A percentile compares a stretch with the other conserved stretches of the same genome.
Conservation (phyloP, 257 asterid genomes). For the Avicennia marina region DNA sequence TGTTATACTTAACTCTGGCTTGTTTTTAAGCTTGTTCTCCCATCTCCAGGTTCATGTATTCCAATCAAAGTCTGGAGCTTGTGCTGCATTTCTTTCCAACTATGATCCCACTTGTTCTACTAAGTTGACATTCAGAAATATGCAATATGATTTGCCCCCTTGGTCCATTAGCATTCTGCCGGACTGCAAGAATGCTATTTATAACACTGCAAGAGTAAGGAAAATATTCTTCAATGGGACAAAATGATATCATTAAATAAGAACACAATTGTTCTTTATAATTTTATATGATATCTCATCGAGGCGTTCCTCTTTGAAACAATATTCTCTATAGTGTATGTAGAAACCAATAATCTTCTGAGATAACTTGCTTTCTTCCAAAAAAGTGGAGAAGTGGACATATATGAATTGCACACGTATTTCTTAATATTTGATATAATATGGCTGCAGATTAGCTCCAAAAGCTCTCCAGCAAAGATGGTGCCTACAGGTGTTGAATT, state of each 20-base stretch:
- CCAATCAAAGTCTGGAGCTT: slow-evolving; percentile 64
- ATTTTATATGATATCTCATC: too few relatives aligned
- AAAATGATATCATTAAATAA: not conserved
- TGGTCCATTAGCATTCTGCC: slow-evolving; percentile 98
- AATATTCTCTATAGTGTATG: too few relatives aligned
- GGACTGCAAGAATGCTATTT: slow-evolving; percentile 76
- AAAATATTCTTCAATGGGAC: not conserved
- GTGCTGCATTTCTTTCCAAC: slow-evolving; percentile 86
- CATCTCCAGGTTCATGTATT: slow-evolving; percentile 66
- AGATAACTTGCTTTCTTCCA: too few relatives aligned
- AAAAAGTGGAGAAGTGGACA: too few relatives aligned
- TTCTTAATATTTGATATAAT: not conserved
- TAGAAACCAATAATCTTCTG: too few relatives aligned
- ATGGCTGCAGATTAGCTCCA: slow-evolving; percentile 50
- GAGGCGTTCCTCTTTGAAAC: too few relatives aligned
- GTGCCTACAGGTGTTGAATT: slow-evolving; percentile 40
- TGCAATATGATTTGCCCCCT: slow-evolving; percentile 71
- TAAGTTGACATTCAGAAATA: slow-evolving; percentile 51
- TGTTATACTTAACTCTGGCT: too few relatives aligned
- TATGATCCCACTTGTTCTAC: slow-evolving; percentile 53
- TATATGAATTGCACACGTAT: too few relatives aligned
- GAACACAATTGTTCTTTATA: not conserved
- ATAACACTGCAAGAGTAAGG: slow-evolving; percentile 85
- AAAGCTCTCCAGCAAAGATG: slow-evolving; percentile 49
- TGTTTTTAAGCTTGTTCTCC: not conserved